Evolutionary conservation across 306 rosid species (phyloP).

Genomic region (Comarum palustre): DNA sequence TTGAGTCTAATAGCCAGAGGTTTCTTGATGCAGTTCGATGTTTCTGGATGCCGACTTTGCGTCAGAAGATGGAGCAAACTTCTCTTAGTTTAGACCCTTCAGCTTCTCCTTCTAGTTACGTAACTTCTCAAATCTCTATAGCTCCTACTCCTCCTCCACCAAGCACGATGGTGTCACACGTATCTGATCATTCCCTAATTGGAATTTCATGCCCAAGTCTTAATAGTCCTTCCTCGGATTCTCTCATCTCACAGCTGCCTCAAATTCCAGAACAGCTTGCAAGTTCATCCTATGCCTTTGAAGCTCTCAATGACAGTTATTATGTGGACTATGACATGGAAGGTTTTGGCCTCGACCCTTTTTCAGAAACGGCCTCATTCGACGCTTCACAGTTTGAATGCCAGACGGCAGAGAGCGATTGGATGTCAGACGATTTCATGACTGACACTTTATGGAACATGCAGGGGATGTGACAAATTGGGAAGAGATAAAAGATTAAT

Average conservation of each 20-base stretch:
- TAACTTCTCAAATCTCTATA: constrained; percentile 31
- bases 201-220: constrained; percentile 22
- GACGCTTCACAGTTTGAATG: constrained; percentile 47
- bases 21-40: constrained; percentile 68
- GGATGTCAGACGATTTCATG: constrained; percentile 47
- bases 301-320: constrained; percentile 29
- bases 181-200: constrained; percentile 16
- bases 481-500: constrained; percentile 7
- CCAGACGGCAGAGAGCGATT: constrained; percentile 52
- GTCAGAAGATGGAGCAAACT: constrained; percentile 64
- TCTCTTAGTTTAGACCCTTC: constrained; percentile 12
- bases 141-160: constrained; percentile 21
- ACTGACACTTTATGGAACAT: constrained; percentile 64
- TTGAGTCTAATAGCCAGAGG: constrained; percentile 68
- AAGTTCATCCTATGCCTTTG: constrained; percentile 26
- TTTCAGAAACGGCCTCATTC: constrained; percentile 30
- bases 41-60: constrained; percentile 80
- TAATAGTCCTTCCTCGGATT: constrained; percentile 34
- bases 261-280: constrained; percentile 31
- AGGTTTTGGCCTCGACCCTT: constrained; percentile 38
- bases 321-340: constrained; percentile 39
- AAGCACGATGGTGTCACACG: constrained; percentile 26
- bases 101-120: constrained; percentile 27
- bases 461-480: constrained; percentile 44
- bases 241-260: constrained; percentile 38